Percentiles rank a stretch among this genome's conserved stretches.
Evolutionary conservation across 1,284 basidiomycete genomes (phyloP).

Genomic region (Ustilago esculenta): DNA sequence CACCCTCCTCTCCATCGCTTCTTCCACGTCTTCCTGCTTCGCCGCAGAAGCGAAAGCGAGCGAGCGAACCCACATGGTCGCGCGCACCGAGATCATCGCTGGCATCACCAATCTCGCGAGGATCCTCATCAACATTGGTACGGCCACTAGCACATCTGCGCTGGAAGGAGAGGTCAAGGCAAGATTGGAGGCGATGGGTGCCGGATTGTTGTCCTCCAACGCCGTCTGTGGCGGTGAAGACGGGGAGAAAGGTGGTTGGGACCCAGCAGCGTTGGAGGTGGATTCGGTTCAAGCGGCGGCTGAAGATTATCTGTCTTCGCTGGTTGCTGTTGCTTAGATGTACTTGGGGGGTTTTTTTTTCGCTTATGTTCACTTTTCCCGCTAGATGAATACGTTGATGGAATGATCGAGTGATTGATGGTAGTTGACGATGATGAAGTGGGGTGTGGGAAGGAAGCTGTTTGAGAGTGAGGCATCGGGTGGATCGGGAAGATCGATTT

Average conservation of each 20-base stretch:
- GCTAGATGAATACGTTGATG: too few species aligned
- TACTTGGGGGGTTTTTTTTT: too few species aligned
- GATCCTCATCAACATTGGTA: slow-evolving; percentile 26
- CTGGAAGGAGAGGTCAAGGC: neutral
- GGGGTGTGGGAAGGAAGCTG: too few species aligned
- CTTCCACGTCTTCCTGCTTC: slow-evolving; percentile 5
- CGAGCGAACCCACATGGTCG: slow-evolving; percentile 75
- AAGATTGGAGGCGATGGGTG: slow-evolving; percentile 13
- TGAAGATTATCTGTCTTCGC: slow-evolving; percentile 35
- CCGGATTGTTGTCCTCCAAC: slow-evolving; percentile 6
- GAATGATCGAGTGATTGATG: too few species aligned
- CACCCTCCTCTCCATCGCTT: slow-evolving; percentile 54
- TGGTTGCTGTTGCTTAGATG: slow-evolving; percentile 30
- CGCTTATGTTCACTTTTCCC: too few species aligned
- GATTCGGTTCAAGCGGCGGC: slow-evolving; percentile 39
- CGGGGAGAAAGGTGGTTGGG: slow-evolving; percentile 18
- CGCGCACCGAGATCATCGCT: slow-evolving; percentile 78
- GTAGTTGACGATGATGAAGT: too few species aligned
- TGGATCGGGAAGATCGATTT: too few species aligned
- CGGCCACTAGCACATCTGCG: neutral
- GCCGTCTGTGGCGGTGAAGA: slow-evolving; percentile 11
- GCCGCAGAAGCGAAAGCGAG: slow-evolving; percentile 36
- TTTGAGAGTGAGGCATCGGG: too few species aligned
- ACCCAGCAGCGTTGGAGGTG: slow-evolving; percentile 37
- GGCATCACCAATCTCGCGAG: slow-evolving; percentile 70